These are phyloP conservation scores for Plasmodium inui DNA, from an alignment of 169 alveolate genomes.

Conservation along the genomic window DNA sequence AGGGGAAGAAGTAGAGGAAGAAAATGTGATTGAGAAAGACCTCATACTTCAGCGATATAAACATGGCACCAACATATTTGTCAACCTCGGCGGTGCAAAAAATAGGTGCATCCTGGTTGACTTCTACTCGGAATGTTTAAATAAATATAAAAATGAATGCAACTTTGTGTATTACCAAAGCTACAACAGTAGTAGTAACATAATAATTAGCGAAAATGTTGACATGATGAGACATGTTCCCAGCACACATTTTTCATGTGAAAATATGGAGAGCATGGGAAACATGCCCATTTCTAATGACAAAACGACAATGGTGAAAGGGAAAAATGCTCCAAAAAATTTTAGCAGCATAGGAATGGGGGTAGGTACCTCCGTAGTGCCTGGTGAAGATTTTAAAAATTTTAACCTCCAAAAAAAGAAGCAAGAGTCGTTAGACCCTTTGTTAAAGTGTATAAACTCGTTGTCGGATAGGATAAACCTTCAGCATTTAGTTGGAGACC, in stretches of 20 bases:
- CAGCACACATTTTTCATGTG: conserved; percentile 2
- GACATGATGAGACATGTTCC: neutral
- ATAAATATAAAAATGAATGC: conserved; percentile 80
- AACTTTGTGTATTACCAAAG: conserved; percentile 80
- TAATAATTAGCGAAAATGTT: conserved; percentile 36
- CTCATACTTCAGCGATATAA: conserved; percentile 65
- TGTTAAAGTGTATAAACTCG: conserved; percentile 83
- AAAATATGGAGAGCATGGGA: neutral
- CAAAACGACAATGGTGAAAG: conserved; percentile 6
- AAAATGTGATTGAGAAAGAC: conserved; percentile 46
- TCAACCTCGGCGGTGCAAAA: conserved; percentile 3
- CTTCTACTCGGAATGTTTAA: conserved; percentile 84
- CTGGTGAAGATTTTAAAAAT: conserved; percentile 56
- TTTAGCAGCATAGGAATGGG: neutral
- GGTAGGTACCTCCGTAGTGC: neutral
- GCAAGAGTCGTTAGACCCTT: conserved; percentile 84
- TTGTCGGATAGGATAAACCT: conserved; percentile 83
- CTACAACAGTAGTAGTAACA: conserved; percentile 57
- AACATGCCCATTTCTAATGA: conserved; percentile 15
- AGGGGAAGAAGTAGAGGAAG: conserved; percentile 72
- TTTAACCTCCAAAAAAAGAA: conserved; percentile 81
- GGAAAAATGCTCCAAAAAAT: conserved; percentile 3
- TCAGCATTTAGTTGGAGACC: conserved; percentile 86
- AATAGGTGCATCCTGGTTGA: conserved; percentile 66
- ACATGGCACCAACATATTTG: conserved; percentile 60